These are phyloP conservation scores for Cryptosporidium ubiquitum DNA, from an alignment of 169 alveolate genomes.

Conservation along the genomic window DNA sequence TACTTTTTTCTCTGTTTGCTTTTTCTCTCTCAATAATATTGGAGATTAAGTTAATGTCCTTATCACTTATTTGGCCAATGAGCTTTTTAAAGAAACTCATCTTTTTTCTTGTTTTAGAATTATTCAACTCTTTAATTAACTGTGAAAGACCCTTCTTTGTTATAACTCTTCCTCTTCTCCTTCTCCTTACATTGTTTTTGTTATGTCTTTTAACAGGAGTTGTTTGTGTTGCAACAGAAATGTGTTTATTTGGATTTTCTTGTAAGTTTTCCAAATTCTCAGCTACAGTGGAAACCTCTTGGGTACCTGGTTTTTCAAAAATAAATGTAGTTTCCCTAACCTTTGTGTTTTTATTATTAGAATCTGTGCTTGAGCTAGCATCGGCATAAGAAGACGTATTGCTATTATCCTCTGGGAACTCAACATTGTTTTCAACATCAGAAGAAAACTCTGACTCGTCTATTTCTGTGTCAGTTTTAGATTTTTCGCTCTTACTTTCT, in stretches of 20 bases:
- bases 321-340: background rate
- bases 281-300: background rate
- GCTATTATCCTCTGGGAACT: background rate
- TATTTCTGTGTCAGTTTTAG: background rate
- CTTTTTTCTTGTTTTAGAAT: background rate
- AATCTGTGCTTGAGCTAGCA: background rate
- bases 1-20: background rate
- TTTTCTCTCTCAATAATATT: background rate
- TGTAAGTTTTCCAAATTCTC: background rate
- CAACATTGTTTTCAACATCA: background rate
- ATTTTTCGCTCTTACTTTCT: background rate
- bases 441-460: conserved; percentile 9
- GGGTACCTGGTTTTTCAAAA: background rate
- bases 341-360: background rate
- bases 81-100: background rate
- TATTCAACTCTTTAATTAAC: background rate
- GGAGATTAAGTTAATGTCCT: background rate
- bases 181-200: background rate
- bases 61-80: background rate
- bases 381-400: background rate
- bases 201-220: background rate
- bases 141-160: background rate
- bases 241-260: background rate
- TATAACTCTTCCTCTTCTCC: background rate
- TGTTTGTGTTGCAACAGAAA: background rate